These are phyloP conservation scores for Prunus davidiana DNA, from an alignment of 306 rosid genomes.

Conservation along the genomic window DNA sequence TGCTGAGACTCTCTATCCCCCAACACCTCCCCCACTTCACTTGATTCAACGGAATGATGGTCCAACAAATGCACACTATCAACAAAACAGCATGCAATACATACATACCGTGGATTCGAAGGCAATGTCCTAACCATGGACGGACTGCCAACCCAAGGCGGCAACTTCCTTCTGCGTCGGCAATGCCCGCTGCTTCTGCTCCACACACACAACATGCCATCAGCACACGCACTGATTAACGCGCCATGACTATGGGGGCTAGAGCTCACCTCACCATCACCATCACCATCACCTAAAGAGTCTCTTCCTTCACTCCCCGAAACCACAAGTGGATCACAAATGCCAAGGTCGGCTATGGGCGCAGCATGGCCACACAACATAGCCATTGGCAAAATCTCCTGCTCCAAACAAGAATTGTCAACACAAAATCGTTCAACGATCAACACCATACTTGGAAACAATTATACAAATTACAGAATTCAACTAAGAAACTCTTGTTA, in stretches of 20 bases:
- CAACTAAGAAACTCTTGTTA: neutral
- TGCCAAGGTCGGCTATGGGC: conserved; percentile 62
- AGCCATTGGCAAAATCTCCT: conserved; percentile 79
- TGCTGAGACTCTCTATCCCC: conserved; percentile 52
- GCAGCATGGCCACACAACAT: conserved; percentile 92
- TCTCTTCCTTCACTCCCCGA: conserved; percentile 28
- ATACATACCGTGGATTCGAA: conserved; percentile 71
- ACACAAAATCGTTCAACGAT: neutral
- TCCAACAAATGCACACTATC: conserved; percentile 38
- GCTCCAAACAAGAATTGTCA: conserved; percentile 24
- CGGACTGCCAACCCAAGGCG: conserved; percentile 95
- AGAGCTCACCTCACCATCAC: conserved; percentile 14
- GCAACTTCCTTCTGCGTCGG: conserved; percentile 78
- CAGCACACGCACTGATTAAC: conserved; percentile 74
- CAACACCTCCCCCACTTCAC: conserved; percentile 46
- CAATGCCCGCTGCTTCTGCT: conserved; percentile 89
- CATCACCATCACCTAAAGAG: conserved; percentile 20
- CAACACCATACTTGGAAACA: neutral
- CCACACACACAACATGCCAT: conserved; percentile 94
- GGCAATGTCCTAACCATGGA: conserved; percentile 59
- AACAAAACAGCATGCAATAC: conserved; percentile 73
- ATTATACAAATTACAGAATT: neutral
- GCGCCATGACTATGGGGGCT: conserved; percentile 46
- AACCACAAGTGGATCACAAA: conserved; percentile 59
- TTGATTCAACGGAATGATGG: conserved; percentile 36